Percentiles rank a stretch among this genome's conserved stretches.
These are phyloP conservation scores for Fusarium anguioides DNA, from an alignment of 2,329 filamentous ascomycete genomes.

Conservation along the genomic window DNA sequence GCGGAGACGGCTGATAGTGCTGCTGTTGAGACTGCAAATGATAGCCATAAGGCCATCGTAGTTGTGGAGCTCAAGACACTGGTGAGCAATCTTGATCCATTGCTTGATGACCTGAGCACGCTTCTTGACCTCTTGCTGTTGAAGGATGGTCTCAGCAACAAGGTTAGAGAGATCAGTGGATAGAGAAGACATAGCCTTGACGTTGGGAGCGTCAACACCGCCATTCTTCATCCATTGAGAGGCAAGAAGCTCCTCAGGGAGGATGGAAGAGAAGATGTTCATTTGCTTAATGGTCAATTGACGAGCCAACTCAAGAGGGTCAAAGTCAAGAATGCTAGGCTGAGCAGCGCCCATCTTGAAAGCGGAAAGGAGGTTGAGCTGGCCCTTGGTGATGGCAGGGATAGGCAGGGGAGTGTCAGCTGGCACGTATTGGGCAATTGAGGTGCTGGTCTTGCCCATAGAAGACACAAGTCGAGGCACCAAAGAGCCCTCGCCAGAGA, in stretches of 20 bases:
- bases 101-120: slow-evolving; percentile 92
- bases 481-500: slow-evolving; percentile 77
- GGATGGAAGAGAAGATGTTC: slow-evolving; percentile 88
- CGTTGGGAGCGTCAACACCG: slow-evolving; percentile 83
- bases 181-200: slow-evolving; percentile 91
- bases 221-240: slow-evolving; percentile 95
- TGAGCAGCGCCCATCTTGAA: slow-evolving; percentile 78
- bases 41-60: slow-evolving; percentile 98
- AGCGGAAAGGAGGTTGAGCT: slow-evolving; percentile 75
- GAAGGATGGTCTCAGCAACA: slow-evolving; percentile 91
- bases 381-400: slow-evolving; percentile 78
- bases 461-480: slow-evolving; percentile 87
- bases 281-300: slow-evolving; percentile 95
- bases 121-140: slow-evolving; percentile 91
- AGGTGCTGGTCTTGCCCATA: slow-evolving; percentile 87
- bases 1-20: slow-evolving; percentile 86
- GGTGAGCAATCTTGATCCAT: slow-evolving; percentile 94
- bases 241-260: slow-evolving; percentile 89
- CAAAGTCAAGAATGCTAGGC: slow-evolving; percentile 88
- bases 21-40: slow-evolving; percentile 91
- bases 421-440: slow-evolving; percentile 75
- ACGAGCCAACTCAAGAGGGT: slow-evolving; percentile 88
- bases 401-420: slow-evolving; percentile 78
- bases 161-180: slow-evolving; percentile 94
- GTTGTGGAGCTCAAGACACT: slow-evolving; percentile 90